Evolutionary conservation across 129 eudicot genomes (phyloP).

Genomic region (Ambrosia trifida): DNA sequence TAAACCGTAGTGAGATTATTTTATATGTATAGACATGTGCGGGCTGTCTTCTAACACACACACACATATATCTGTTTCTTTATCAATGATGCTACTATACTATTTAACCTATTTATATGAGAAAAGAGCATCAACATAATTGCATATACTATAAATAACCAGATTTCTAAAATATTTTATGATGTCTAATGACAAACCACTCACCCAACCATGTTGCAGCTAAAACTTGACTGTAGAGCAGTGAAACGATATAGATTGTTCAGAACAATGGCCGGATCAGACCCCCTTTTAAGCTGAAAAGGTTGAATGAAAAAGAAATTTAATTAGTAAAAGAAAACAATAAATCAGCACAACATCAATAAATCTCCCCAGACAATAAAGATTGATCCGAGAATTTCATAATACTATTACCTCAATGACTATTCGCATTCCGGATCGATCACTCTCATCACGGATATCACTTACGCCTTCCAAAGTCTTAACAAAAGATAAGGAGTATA

Average conservation of each 20-base stretch:
- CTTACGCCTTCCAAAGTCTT: slow-evolving; percentile 91
- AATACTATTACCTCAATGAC: slow-evolving; percentile 78
- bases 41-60: not conserved
- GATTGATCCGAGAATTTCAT: slow-evolving; percentile 21
- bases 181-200: slow-evolving; percentile 27
- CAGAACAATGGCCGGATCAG: slow-evolving; percentile 85
- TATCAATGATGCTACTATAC: slow-evolving; percentile 9
- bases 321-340: slow-evolving; percentile 1
- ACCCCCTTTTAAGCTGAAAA: slow-evolving; percentile 82
- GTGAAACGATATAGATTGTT: slow-evolving; percentile 86
- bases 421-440: slow-evolving; percentile 95
- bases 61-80: not conserved
- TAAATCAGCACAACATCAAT: slow-evolving; percentile 5
- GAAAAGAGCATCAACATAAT: not conserved
- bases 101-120: not conserved
- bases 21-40: not conserved
- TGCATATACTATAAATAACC: not conserved
- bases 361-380: slow-evolving; percentile 16
- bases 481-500: not conserved
- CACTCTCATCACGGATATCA: slow-evolving; percentile 99
- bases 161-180: not conserved
- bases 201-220: slow-evolving; percentile 99
- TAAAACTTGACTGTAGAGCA: slow-evolving; percentile 87
- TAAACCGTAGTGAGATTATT: not conserved
- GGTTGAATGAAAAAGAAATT: not conserved